Evolutionary conservation across 192 early-diverging fungal genomes (phyloP), one percentile per base, ranked within the genome.

Genomic region (Backusella tuberculispora): DNA sequence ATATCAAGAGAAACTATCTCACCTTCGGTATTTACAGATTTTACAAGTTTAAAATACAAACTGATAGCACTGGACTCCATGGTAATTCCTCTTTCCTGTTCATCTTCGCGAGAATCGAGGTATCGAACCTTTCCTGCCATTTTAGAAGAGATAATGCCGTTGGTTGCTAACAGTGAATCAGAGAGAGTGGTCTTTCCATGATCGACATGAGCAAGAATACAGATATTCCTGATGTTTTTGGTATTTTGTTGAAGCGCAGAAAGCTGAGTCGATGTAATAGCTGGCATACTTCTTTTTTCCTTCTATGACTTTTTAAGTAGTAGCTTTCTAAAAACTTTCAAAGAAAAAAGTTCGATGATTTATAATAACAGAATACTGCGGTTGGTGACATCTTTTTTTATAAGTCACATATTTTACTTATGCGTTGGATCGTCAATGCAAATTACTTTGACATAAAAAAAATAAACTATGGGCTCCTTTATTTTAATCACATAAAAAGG

Each of bases 151-250:
- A 99, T 99, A 82, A 99, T 99, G 53, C 98, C 97, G 80, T 99
- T 99, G 13, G 96, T 95, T n/a, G 98, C 93, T 6, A 99, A 80
- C 14, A 99, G 84, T 6, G 92, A 93, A 75, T 99, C 98, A 34
- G 95, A 95, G 12, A 99, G 90, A 7, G 98, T 99, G 8, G 98
- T 99, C 80, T 99, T 99, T 74, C 94, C 96, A 83, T 97, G 96
- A 87, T 98, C 98, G 38, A 99, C 98, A 76, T 99, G 98, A 1
- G 98, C 98, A 34, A 99, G 83, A 63, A 99, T 98, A 81, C 97
- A 99, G 53, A 99, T 93, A 79, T 99, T 99, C 69, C 98, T 87
- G 43, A 99, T 95, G 71, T 90, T 85, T 50, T 82, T 79, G 29
- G 85, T 78, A 74, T 90, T 89, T 6, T 80, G 84, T 74, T 96